A percentile compares a stretch with the other conserved stretches of the same genome.
Evolutionary conservation across 768 basidiomycete genomes (phyloP).

Genomic region (Russula olivacea): DNA sequence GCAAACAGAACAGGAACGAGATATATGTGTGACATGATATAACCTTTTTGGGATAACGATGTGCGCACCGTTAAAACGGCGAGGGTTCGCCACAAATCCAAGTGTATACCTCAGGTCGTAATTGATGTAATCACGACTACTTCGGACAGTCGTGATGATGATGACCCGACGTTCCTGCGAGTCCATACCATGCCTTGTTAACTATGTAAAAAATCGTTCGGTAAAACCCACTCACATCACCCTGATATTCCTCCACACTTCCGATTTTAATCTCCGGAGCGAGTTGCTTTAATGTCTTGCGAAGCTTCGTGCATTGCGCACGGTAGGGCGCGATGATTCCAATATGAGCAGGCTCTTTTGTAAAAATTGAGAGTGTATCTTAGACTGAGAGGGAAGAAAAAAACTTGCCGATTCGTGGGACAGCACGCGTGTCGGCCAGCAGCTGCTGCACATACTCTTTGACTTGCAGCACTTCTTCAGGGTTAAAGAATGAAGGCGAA

Average conservation of each 20-base stretch:
- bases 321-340: constrained; percentile 60
- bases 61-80: constrained; percentile 30
- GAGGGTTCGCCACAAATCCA: constrained; percentile 30
- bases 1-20: neutral
- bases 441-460: constrained; percentile 39
- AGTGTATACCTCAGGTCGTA: constrained; percentile 28
- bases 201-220: neutral
- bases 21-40: neutral
- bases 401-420: constrained; percentile 35
- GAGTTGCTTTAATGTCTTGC: constrained; percentile 32
- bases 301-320: constrained; percentile 37
- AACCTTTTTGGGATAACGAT: neutral
- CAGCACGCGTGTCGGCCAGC: constrained; percentile 29
- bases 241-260: constrained; percentile 63
- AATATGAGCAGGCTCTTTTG: constrained; percentile 46
- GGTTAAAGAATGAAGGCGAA: constrained; percentile 69
- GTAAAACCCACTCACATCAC: constrained; percentile 37
- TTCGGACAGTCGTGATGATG: constrained; percentile 38
- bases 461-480: constrained; percentile 51
- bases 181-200: neutral
- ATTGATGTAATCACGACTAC: constrained; percentile 28
- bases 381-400: neutral
- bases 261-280: constrained; percentile 48
- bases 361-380: neutral
- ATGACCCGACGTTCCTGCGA: constrained; percentile 38